A percentile compares a stretch with the other conserved stretches of the same genome.
Conservation (phyloP, 1,284 basidiomycete genomes). For the Cutaneotrichosporon dermatis region DNA sequence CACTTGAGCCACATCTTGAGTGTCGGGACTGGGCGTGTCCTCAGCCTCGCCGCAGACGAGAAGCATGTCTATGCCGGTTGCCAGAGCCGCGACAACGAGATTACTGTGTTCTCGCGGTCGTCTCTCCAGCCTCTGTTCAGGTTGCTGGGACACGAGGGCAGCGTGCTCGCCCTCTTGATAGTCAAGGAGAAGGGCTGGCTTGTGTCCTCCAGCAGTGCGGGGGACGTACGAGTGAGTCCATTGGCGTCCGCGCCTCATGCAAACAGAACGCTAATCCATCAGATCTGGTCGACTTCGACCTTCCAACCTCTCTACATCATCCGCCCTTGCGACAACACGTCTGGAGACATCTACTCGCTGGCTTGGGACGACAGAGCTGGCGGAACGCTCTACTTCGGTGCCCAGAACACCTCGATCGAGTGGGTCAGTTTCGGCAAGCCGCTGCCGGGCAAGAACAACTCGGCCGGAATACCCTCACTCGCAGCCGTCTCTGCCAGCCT, state of each 20-base stretch:
- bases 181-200: slow-evolving; percentile 74
- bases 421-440: slow-evolving; percentile 63
- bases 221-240: slow-evolving; percentile 65
- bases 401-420: slow-evolving; percentile 83
- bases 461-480: neutral
- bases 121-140: slow-evolving; percentile 66
- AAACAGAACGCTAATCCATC: slow-evolving; percentile 10
- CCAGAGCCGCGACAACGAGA: slow-evolving; percentile 70
- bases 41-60: slow-evolving; percentile 69
- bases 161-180: slow-evolving; percentile 75
- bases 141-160: slow-evolving; percentile 78
- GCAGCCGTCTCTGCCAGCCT: neutral
- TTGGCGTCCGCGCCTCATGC: no score
- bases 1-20: slow-evolving; percentile 45
- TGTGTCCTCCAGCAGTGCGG: slow-evolving; percentile 67
- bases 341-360: slow-evolving; percentile 87
- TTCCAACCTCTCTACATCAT: slow-evolving; percentile 71
- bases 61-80: slow-evolving; percentile 76
- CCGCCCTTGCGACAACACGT: slow-evolving; percentile 75
- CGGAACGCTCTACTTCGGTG: slow-evolving; percentile 74
- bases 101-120: slow-evolving; percentile 66
- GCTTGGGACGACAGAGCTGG: slow-evolving; percentile 65
- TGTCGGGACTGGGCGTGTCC: slow-evolving; percentile 52
- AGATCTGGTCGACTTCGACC: slow-evolving; percentile 79
- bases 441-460: neutral